Percentiles rank a stretch among this genome's conserved stretches.
Evolutionary conservation across 176 grass and related monocot genomes (phyloP).

Genomic region (Carex littledalei): DNA sequence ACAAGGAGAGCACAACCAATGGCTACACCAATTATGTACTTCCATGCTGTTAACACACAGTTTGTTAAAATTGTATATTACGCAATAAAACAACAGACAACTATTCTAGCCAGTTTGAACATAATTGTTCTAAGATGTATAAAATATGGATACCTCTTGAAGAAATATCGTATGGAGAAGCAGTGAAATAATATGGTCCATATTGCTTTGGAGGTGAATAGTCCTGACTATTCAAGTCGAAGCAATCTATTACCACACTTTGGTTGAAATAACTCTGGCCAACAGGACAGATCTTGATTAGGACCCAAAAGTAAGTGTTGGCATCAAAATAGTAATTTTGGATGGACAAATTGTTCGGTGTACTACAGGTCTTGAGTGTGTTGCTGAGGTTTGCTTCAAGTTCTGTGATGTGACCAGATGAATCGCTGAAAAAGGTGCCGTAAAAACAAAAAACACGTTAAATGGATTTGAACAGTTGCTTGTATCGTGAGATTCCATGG

Average conservation of each 20-base stretch:
- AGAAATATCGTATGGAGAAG: slow-evolving; percentile 26
- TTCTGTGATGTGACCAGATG: neutral
- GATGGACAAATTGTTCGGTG: slow-evolving; percentile 19
- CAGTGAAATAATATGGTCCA: slow-evolving; percentile 52
- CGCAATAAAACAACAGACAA: neutral
- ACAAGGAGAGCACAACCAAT: slow-evolving; percentile 35
- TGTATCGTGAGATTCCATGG: neutral
- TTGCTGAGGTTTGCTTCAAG: neutral
- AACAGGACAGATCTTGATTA: slow-evolving; percentile 38
- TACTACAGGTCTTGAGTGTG: slow-evolving; percentile 10
- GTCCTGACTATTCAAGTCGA: slow-evolving; percentile 39
- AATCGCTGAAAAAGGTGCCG: slow-evolving; percentile 43
- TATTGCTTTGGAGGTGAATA: slow-evolving; percentile 29
- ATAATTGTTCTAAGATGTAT: slow-evolving; percentile 1
- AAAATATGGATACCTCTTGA: slow-evolving; percentile 31
- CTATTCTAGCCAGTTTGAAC: neutral
- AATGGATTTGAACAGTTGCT: slow-evolving; percentile 51
- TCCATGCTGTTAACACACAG: neutral
- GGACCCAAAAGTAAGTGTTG: slow-evolving; percentile 27
- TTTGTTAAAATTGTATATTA: neutral
- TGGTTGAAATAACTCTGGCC: slow-evolving; percentile 37
- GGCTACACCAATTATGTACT: slow-evolving; percentile 39
- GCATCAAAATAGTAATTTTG: neutral
- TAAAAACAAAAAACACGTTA: slow-evolving; percentile 38
- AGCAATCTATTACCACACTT: slow-evolving; percentile 38